Percentiles rank a stretch among this genome's conserved stretches.
Evolutionary conservation across 2,329 filamentous ascomycete genomes (phyloP).

Genomic region (Alternaria metachromatica): DNA sequence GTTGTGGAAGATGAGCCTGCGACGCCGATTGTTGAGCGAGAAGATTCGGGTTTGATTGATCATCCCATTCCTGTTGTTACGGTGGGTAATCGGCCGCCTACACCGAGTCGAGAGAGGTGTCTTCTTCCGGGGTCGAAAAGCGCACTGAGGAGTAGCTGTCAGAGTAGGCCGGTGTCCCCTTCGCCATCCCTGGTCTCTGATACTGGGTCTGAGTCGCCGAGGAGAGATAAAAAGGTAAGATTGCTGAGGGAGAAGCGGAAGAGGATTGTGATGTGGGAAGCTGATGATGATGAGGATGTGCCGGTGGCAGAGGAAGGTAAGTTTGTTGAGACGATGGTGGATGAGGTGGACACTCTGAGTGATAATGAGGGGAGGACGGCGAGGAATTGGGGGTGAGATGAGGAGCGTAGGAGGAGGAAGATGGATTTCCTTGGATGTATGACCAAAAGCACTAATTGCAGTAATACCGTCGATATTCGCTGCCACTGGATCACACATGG

Average conservation of each 20-base stretch:
- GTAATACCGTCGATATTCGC: background rate
- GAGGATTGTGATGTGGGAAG: background rate
- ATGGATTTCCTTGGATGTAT: no score
- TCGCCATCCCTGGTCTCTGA: background rate
- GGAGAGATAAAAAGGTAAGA: background rate
- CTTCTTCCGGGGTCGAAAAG: background rate
- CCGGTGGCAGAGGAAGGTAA: background rate
- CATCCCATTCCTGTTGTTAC: background rate
- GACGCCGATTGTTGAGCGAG: background rate
- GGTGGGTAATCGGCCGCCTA: background rate
- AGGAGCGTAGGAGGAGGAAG: no score
- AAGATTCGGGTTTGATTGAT: background rate
- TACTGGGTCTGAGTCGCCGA: background rate
- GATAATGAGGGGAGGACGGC: slow-evolving; percentile 5
- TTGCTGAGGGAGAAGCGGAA: background rate
- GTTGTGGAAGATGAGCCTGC: background rate
- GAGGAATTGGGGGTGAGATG: background rate
- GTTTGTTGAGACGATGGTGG: background rate
- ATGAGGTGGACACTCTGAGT: background rate
- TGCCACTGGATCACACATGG: background rate
- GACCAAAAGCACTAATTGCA: background rate
- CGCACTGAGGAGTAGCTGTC: background rate
- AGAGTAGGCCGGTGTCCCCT: background rate
- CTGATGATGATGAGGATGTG: background rate
- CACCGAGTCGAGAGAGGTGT: background rate